These are phyloP conservation scores for Exutisphaerella laricina DNA, from an alignment of 2,329 filamentous ascomycete genomes.

Conservation along the genomic window DNA sequence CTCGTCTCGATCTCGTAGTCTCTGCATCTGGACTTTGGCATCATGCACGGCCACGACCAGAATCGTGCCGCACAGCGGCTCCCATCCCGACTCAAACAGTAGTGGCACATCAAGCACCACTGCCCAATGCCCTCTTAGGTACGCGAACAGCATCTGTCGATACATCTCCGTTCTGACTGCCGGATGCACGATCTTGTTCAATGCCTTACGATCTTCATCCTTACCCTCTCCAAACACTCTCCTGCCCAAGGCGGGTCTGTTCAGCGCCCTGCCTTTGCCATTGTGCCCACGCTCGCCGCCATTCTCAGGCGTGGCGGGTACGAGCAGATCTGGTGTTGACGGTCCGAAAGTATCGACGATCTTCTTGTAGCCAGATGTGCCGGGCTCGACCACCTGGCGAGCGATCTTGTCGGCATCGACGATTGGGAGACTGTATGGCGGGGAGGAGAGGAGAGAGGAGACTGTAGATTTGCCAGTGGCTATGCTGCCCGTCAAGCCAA, in stretches of 20 bases:
- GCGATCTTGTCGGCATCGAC: slow-evolving; percentile 92
- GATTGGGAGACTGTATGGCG: slow-evolving; percentile 81
- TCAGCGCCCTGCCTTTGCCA: slow-evolving; percentile 67
- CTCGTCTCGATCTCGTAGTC: slow-evolving; percentile 67
- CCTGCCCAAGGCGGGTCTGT: slow-evolving; percentile 76
- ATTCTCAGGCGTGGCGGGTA: slow-evolving; percentile 48
- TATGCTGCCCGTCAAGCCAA: slow-evolving; percentile 94
- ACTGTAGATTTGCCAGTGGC: slow-evolving; percentile 98
- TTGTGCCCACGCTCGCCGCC: slow-evolving; percentile 48
- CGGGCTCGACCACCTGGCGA: slow-evolving; percentile 89
- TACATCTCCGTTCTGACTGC: slow-evolving; percentile 82
- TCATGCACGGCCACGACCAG: slow-evolving; percentile 82
- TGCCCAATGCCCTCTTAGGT: slow-evolving; percentile 73
- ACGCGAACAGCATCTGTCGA: slow-evolving; percentile 63
- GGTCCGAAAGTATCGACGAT: slow-evolving; percentile 78
- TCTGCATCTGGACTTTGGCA: slow-evolving; percentile 72
- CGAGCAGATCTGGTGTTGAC: slow-evolving; percentile 78
- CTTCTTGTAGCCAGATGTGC: slow-evolving; percentile 72
- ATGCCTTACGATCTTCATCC: slow-evolving; percentile 66
- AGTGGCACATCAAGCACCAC: slow-evolving; percentile 89
- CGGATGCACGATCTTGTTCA: slow-evolving; percentile 91
- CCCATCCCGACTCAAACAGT: slow-evolving; percentile 82
- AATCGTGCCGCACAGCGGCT: slow-evolving; percentile 77
- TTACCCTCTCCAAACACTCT: slow-evolving; percentile 78
- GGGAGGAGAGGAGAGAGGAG: slow-evolving; percentile 69